These are phyloP conservation scores for Decorospora gaudefroyi DNA, from an alignment of 2,329 filamentous ascomycete species.

Conservation along the genomic window DNA sequence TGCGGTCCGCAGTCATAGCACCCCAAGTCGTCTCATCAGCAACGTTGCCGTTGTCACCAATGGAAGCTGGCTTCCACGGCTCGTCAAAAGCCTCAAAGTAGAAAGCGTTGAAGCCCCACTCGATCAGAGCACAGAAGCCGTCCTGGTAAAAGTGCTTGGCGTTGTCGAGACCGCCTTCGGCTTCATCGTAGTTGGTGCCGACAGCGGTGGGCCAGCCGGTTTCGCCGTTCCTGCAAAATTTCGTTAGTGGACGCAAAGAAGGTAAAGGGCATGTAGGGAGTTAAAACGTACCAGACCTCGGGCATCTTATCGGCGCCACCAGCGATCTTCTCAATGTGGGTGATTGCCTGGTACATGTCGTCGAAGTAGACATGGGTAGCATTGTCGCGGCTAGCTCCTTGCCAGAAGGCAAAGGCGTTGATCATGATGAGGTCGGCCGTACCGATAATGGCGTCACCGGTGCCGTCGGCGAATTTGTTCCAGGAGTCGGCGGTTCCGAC, in stretches of 20 bases:
- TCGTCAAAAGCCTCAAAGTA: conserved; percentile 77
- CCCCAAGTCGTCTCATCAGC: conserved; percentile 72
- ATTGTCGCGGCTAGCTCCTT: conserved; percentile 62
- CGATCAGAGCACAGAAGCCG: conserved; percentile 66
- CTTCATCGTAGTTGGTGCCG: conserved; percentile 64
- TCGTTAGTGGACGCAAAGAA: conserved; percentile 19
- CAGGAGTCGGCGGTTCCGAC: conserved; percentile 73
- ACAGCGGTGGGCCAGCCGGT: conserved; percentile 45
- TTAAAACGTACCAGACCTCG: conserved; percentile 65
- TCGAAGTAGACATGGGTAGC: conserved; percentile 67
- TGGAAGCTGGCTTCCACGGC: conserved; percentile 68
- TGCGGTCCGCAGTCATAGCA: conserved; percentile 64
- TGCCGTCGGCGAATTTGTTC: conserved; percentile 73
- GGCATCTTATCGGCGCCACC: conserved; percentile 58
- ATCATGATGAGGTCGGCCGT: conserved; percentile 66
- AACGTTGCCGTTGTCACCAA: conserved; percentile 65
- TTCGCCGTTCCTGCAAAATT: conserved; percentile 23
- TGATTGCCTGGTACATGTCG: conserved; percentile 67
- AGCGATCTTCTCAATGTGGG: conserved; percentile 64
- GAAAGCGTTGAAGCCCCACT: conserved; percentile 70
- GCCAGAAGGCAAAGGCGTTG: conserved; percentile 77
- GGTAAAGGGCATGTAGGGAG: no score
- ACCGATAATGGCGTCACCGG: conserved; percentile 66
- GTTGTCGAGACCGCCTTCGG: conserved; percentile 63
- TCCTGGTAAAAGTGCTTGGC: conserved; percentile 65